Percentiles rank a stretch among this genome's conserved stretches.
These are phyloP conservation scores for Lathyrus sativus DNA, from an alignment of 306 rosid species.

Conservation along the genomic window DNA sequence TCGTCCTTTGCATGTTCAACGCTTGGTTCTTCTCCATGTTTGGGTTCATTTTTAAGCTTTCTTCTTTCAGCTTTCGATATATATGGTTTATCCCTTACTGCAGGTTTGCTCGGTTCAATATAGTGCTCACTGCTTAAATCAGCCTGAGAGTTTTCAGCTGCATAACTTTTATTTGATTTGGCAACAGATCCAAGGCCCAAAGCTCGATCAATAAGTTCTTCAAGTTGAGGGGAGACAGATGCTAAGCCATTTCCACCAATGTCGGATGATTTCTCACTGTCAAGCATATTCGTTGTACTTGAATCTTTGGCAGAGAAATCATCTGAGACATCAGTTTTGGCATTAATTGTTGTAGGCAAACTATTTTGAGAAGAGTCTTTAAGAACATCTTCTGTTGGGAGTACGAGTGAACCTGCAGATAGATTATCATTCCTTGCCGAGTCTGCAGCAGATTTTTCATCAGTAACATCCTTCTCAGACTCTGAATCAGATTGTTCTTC, in stretches of 20 bases:
- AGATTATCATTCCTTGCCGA: conserved; percentile 41
- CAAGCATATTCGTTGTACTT: conserved; percentile 40
- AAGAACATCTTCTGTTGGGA: conserved; percentile 37
- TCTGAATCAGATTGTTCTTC: conserved; percentile 73
- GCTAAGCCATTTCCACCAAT: conserved; percentile 49
- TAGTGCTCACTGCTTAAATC: conserved; percentile 49
- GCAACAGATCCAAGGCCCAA: conserved; percentile 86
- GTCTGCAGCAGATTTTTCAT: conserved; percentile 49
- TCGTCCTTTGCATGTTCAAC: conserved; percentile 51
- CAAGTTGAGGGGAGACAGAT: conserved; percentile 72
- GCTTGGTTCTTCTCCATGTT: conserved; percentile 46
- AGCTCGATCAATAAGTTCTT: conserved; percentile 91
- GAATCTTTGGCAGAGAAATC: conserved; percentile 42
- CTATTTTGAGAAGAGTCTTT: conserved; percentile 43
- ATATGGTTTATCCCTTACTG: conserved; percentile 76
- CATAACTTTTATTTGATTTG: conserved; percentile 53
- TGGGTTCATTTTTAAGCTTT: conserved; percentile 80
- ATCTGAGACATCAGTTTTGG: conserved; percentile 39
- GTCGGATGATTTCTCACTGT: conserved; percentile 45
- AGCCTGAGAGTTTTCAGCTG: conserved; percentile 51
- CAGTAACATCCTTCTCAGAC: conserved; percentile 56
- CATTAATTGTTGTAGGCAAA: conserved; percentile 33
- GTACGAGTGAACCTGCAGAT: conserved; percentile 39
- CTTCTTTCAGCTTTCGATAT: conserved; percentile 93
- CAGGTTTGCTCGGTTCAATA: conserved; percentile 57